Evolutionary conservation across 2,329 filamentous ascomycete genomes (phyloP), one percentile per base, ranked within the genome.

Genomic region (Sarocladiaceae sp.): DNA sequence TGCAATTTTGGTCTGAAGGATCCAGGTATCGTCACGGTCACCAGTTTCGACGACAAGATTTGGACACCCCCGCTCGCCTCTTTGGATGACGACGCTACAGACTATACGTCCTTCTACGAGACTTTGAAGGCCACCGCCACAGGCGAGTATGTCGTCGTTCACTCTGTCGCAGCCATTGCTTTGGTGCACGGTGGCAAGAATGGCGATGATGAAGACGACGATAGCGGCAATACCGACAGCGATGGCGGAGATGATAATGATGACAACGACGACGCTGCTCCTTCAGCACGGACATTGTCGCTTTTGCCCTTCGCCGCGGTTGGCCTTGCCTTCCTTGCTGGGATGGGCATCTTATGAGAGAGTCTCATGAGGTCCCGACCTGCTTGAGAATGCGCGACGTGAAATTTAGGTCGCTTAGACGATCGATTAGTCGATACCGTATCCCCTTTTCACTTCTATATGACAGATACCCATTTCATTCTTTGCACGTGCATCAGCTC

Each of bases 321-420:
- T 29, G 37, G 23, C 4, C 21, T 41, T 19, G 24, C 23, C 10
- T 19, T 41, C 37, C 37, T 41, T 18, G 21, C 23, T 6, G 37
- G 37, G 19, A 27, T 41, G 37, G 37, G 37, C 12, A 12, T 41
- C n/a, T 19, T 41, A 11, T 41, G n/a, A 29, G 26, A 13, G 26
- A 29, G 7, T 7, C 26, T 29, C 26, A 29, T n/a, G n/a, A 13
- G 7, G 26, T 29, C 9, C 13, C 26, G 26, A 13, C 13, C 26
- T 7, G 26, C 26, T 29, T 29, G 26, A 29, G 9, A 29, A 29
- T 29, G 7, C 9, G 9, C 7, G 26, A 29, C 9, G 26, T 29
- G 26, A 7, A 13, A 7, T 9, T 9, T 7, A 29, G 7, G 26
- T 7, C 26, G 7, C 13, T 13, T 29, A 29, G 26, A 7, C 26